Evolutionary conservation across 768 basidiomycete genomes (phyloP), one percentile per base, ranked within the genome.

Genomic region (Austroboletus eburneus): DNA sequence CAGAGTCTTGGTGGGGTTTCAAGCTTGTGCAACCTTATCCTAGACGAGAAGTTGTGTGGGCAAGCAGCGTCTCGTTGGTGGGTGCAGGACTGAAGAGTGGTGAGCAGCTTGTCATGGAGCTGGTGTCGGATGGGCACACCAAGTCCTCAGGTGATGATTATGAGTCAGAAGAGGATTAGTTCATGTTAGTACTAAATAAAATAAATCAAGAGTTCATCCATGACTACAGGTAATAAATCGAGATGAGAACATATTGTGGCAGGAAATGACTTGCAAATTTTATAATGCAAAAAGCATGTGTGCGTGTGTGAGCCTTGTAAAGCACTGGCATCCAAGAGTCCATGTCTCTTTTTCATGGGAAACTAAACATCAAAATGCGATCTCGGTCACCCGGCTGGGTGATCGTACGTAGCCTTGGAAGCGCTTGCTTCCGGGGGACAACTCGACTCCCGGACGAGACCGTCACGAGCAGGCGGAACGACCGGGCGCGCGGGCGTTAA

Each of bases 1-100:
- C 67, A 9, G 66, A 72, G 9, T 67, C 66, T 22, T 89, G 83
- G 75, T 91, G 86, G 82, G 81, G 79, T 8, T 93, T 94, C 72
- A 74, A 71, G 49, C 69, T 94, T 23, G 70, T 70, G 30, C 74
- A 76, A 2, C 75, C 87, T 9, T 93, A 88, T 57, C 91, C 91
- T 4, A 70, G 85, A 43, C 69, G 67, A 35, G 80, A 80, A 63
- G 75, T 87, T 43, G 70, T 70, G 12, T 88, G 83, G 75, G 46
- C 54, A 35, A 30, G 62, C 0, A 65, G 61, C 21, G 49, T 57
- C 18, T 69, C 56, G 34, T 67, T 88, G 7, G 67, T 59, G 7
- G 72, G 74, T 2, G 72, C 74, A 13, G 71, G 64, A 14, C 62
- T 87, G 40, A 74, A 70, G 50, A 79, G 77, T 16, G 73, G 73